Evolutionary conservation across 2,329 filamentous ascomycete genomes (phyloP).

Genomic region (Cladosporium phlei): DNA sequence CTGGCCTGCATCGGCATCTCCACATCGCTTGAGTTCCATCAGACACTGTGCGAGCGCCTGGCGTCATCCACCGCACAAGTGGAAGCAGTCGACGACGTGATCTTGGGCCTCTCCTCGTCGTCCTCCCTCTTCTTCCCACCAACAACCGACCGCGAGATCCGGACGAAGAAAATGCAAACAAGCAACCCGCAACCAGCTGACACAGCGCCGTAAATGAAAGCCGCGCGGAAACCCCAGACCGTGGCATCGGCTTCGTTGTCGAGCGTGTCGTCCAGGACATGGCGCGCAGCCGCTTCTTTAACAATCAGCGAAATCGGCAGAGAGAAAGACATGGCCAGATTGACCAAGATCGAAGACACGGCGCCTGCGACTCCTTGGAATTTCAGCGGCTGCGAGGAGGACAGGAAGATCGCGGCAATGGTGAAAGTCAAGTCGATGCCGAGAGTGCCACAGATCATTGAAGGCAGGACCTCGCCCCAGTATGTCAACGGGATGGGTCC

Average conservation of each 20-base stretch:
- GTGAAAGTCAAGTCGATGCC: slow-evolving; percentile 35
- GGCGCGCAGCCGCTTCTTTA: slow-evolving; percentile 3
- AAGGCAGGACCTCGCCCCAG: slow-evolving; percentile 34
- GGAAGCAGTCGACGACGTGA: not conserved
- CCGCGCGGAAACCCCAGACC: slow-evolving; percentile 22
- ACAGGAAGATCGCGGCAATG: slow-evolving; percentile 31
- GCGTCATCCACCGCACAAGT: not conserved
- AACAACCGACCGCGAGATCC: slow-evolving; percentile 24
- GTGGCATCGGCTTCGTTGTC: slow-evolving; percentile 1
- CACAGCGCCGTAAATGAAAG: slow-evolving; percentile 30
- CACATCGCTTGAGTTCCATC: no score
- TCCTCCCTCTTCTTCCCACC: slow-evolving; percentile 20
- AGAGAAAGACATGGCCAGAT: slow-evolving; percentile 34
- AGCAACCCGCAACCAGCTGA: slow-evolving; percentile 27
- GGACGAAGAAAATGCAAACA: slow-evolving; percentile 26
- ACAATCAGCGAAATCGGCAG: slow-evolving; percentile 32
- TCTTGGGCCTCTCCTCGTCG: slow-evolving; percentile 8
- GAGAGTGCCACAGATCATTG: slow-evolving; percentile 34
- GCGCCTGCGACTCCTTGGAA: slow-evolving; percentile 34
- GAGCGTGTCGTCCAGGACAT: not conserved
- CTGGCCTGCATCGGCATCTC: no score
- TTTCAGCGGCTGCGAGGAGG: slow-evolving; percentile 27
- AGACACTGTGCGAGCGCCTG: not conserved
- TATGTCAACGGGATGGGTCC: slow-evolving; percentile 29
- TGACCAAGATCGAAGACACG: slow-evolving; percentile 33